Percentiles rank a stretch among this genome's conserved stretches.
These are phyloP conservation scores for Iris macrosiphon DNA, from an alignment of 106 monocot species.

Conservation along the genomic window DNA sequence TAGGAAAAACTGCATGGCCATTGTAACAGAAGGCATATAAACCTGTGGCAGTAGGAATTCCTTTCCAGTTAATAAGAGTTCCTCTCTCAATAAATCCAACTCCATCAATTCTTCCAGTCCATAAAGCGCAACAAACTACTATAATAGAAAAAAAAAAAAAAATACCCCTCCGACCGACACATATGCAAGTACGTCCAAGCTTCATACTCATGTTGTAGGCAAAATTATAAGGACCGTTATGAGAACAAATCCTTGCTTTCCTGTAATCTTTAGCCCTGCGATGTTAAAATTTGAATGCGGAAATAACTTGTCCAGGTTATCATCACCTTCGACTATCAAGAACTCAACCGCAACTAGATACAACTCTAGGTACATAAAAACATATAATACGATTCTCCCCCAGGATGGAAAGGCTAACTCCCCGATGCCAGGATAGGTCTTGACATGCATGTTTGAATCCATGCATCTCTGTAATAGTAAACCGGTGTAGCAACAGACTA, in stretches of 20 bases:
- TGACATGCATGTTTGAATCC: slow-evolving; percentile 42
- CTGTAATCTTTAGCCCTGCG: slow-evolving; percentile 15
- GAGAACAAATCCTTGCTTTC: slow-evolving; percentile 50
- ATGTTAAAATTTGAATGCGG: slow-evolving; percentile 20
- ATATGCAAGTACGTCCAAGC: slow-evolving; percentile 44
- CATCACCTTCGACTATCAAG: slow-evolving; percentile 73
- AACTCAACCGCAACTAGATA: slow-evolving; percentile 60
- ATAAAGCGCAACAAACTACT: slow-evolving; percentile 32
- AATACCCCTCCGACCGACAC: slow-evolving; percentile 51
- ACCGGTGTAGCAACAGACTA: slow-evolving; percentile 59
- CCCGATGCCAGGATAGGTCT: slow-evolving; percentile 75
- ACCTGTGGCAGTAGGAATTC: slow-evolving; percentile 55
- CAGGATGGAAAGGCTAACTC: slow-evolving; percentile 60
- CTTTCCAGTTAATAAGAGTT: slow-evolving; percentile 21
- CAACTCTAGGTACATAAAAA: slow-evolving; percentile 71
- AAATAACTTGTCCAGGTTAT: slow-evolving; percentile 65
- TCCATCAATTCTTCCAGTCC: slow-evolving; percentile 37
- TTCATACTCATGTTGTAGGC: slow-evolving; percentile 72
- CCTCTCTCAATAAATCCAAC: slow-evolving; percentile 53
- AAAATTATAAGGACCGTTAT: slow-evolving; percentile 41
- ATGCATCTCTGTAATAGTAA: slow-evolving; percentile 61
- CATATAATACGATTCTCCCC: slow-evolving; percentile 37
- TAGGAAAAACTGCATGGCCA: slow-evolving; percentile 72
- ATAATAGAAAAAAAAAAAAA: slow-evolving; percentile 47
- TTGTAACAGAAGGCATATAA: slow-evolving; percentile 68